Conservation (phyloP, 2,329 filamentous ascomycete genomes). For the Colletotrichum sp. region DNA sequence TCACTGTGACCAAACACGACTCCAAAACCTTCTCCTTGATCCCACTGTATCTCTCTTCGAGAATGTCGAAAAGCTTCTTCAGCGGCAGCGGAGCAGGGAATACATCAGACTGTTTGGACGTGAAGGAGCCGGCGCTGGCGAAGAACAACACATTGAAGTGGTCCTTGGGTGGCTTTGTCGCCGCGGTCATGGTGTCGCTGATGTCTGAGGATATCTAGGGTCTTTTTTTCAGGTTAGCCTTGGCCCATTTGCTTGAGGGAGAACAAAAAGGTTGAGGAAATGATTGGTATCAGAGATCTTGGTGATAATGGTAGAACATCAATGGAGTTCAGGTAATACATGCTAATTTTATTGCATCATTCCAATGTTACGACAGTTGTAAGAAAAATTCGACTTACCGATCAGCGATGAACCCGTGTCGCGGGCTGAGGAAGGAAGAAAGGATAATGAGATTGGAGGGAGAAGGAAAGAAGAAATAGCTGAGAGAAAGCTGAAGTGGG, state of each 20-base stretch:
- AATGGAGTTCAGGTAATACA: slow-evolving; percentile 64
- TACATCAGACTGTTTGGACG: slow-evolving; percentile 68
- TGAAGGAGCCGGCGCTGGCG: slow-evolving; percentile 75
- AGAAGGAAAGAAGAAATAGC: too few relatives aligned
- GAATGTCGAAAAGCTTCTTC: slow-evolving; percentile 64
- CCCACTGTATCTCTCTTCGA: slow-evolving; percentile 74
- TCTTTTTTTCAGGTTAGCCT: slow-evolving; percentile 25
- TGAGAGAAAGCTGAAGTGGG: background rate
- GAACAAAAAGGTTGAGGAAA: slow-evolving; percentile 1
- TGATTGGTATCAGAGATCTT: slow-evolving; percentile 70
- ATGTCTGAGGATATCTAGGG: background rate
- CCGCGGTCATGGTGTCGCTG: slow-evolving; percentile 34
- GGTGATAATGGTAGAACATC: slow-evolving; percentile 69
- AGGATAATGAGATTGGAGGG: background rate
- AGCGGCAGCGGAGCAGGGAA: slow-evolving; percentile 71
- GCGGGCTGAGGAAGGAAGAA: background rate
- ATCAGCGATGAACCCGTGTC: background rate
- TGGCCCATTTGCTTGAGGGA: background rate
- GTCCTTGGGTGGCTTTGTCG: slow-evolving; percentile 57
- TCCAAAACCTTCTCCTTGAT: slow-evolving; percentile 72
- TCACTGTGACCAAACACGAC: slow-evolving; percentile 79
- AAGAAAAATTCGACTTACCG: slow-evolving; percentile 27
- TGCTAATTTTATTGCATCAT: slow-evolving; percentile 61
- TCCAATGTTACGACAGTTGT: slow-evolving; percentile 25
- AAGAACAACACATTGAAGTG: slow-evolving; percentile 86